Conservation (phyloP, 345 rosid species). For the Salix dunnii region DNA sequence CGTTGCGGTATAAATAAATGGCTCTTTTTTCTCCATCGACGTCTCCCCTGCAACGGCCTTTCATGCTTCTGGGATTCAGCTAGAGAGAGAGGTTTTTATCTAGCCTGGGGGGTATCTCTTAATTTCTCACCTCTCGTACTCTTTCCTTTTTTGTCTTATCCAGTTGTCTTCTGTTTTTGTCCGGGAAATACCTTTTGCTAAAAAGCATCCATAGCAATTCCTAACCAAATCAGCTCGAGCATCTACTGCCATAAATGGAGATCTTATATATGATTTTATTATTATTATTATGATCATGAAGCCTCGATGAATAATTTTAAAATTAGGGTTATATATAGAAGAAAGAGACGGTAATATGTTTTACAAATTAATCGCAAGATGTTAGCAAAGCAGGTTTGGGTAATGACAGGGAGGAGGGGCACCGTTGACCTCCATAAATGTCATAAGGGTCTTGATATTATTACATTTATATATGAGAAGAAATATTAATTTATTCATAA, state of each 20-base stretch:
- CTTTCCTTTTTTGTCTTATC: constrained; percentile 31
- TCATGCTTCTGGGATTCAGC: constrained; percentile 23
- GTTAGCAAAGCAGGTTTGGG: background rate
- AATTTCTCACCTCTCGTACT: constrained; percentile 11
- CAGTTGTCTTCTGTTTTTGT: constrained; percentile 26
- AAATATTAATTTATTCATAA: too few relatives aligned
- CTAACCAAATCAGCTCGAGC: background rate
- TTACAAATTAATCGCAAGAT: too few relatives aligned
- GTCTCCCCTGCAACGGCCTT: constrained; percentile 42
- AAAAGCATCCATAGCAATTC: constrained; percentile 5
- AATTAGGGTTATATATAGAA: background rate
- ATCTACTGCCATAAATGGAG: background rate
- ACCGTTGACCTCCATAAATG: too few relatives aligned
- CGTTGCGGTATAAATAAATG: constrained; percentile 24
- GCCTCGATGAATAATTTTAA: too few relatives aligned
- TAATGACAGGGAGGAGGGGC: too few relatives aligned
- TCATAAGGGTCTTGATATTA: background rate
- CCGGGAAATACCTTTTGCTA: constrained; percentile 14
- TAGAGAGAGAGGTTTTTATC: background rate
- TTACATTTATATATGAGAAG: too few relatives aligned
- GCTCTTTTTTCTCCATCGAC: constrained; percentile 21
- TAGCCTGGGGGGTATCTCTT: background rate
- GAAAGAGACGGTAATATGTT: background rate
- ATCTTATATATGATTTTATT: too few relatives aligned
- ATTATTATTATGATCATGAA: too few relatives aligned